Evolutionary conservation across 345 rosid species (phyloP), one percentile per base, ranked within the genome.

Genomic region (Arabis alpina): DNA sequence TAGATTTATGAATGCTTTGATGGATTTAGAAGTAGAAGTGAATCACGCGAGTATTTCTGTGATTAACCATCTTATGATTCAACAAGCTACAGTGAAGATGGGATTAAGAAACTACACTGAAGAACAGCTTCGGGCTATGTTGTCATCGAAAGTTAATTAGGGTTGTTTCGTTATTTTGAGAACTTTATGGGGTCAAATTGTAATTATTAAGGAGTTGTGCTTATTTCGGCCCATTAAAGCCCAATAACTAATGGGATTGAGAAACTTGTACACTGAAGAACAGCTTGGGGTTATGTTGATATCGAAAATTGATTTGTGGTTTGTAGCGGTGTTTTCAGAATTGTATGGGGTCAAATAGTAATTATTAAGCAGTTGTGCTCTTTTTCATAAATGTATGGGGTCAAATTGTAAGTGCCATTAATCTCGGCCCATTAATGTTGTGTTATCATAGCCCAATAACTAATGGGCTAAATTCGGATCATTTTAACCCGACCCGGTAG

Each of bases 61-160:
- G 42, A 80, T 87, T 4, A 76, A 87, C 15, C 84, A 81, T 41
- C 79, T 87, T 11, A 81, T 90, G 88, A 87, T 87, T 41, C 96
- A 87, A 48, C 91, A 90, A 54, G 82, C 82, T 5, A 86, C 83
- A 8, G 91, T 84, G 63, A 65, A 72, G 68, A 78, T 83, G 59
- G 81, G 82, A 44, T 43, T 71, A 5, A 66, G 61, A 68, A 66
- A 67, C 8, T 64, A 64, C 12, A 36, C 6, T 10, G 24, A 64
- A 45, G 64, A 72, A 50, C 51, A 72, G 42, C 57, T 72, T 36
- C 6, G 15, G 41, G 70, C 2, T 8, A 4, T 25, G 41, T 64
- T 72, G 51, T 2, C 15, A 3, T 34, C 76, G 0, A 55, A 45
- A 57, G 3, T 72, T n/a, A 36, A 2, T 8, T 54, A 63, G 13